These are phyloP conservation scores for Apiotrichum montevideense DNA, from an alignment of 1,284 basidiomycete species.

Conservation along the genomic window DNA sequence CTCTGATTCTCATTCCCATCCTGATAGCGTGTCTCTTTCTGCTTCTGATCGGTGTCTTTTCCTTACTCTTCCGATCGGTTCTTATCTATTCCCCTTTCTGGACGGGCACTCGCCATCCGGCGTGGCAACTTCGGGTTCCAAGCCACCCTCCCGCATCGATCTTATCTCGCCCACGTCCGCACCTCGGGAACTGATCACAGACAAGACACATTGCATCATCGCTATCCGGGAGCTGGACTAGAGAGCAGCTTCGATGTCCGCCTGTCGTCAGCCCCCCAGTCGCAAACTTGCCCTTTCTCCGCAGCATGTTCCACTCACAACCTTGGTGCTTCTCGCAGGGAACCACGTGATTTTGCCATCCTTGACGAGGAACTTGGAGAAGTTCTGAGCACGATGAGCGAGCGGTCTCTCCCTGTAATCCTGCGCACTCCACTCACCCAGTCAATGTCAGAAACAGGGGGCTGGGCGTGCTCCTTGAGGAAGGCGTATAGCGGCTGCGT, in stretches of 20 bases:
- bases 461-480: conserved; percentile 44
- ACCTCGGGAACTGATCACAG: too few relatives aligned
- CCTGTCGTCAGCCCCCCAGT: conserved; percentile 15
- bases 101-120: too few relatives aligned
- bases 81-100: too few relatives aligned
- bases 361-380: conserved; percentile 50
- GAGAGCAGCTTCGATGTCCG: conserved; percentile 34
- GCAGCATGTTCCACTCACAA: conserved; percentile 27
- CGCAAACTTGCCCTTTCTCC: not conserved
- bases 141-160: too few relatives aligned
- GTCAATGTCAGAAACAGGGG: conserved; percentile 44
- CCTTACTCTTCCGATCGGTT: too few relatives aligned
- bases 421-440: conserved; percentile 29
- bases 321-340: conserved; percentile 48
- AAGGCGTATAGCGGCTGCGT: conserved; percentile 51
- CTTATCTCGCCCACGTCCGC: too few relatives aligned
- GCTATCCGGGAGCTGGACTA: not conserved
- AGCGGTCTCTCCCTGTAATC: too few relatives aligned
- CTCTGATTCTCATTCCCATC: too few relatives aligned
- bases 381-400: conserved; percentile 41
- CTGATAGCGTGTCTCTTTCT: too few relatives aligned
- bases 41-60: too few relatives aligned
- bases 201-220: not conserved
- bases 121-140: too few relatives aligned
- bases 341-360: conserved; percentile 51